phyloP scores from a whole-genome alignment of 2,329 filamentous ascomycete genomes.

The Eutypella sp. region DNA sequence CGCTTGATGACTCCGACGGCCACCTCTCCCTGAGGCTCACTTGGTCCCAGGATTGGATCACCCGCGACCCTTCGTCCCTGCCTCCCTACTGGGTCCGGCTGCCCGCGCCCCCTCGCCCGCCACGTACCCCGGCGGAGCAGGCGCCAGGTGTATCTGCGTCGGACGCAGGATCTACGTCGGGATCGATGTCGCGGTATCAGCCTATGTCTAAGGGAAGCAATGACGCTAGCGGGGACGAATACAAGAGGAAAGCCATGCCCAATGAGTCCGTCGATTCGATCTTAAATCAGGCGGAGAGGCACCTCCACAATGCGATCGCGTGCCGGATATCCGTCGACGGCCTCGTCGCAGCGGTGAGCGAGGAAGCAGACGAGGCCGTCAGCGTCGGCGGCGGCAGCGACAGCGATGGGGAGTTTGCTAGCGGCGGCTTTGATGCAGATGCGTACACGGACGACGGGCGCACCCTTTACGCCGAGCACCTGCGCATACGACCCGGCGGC shows the following conservation, averaged over 20 bases:
- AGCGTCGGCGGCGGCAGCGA: neutral
- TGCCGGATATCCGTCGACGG: slow-evolving; percentile 47
- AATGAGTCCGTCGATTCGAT: slow-evolving; percentile 32
- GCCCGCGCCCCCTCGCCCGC: slow-evolving; percentile 18
- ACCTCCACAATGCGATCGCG: slow-evolving; percentile 29
- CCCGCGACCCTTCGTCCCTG: slow-evolving; percentile 44
- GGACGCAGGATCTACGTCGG: too few relatives aligned
- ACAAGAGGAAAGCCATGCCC: slow-evolving; percentile 8
- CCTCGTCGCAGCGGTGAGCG: slow-evolving; percentile 39
- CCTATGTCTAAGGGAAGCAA: too few relatives aligned
- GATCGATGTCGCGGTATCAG: too few relatives aligned
- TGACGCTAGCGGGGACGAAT: slow-evolving; percentile 4
- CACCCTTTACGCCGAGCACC: slow-evolving; percentile 42
- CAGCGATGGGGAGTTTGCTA: too few relatives aligned
- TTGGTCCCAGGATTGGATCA: slow-evolving; percentile 53
- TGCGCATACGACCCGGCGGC: slow-evolving; percentile 25
- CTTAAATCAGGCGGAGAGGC: slow-evolving; percentile 24
- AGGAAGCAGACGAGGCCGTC: slow-evolving; percentile 21
- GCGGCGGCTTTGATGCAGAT: neutral
- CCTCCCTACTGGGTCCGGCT: slow-evolving; percentile 57
- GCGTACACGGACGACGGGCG: slow-evolving; percentile 22
- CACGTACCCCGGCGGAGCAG: slow-evolving; percentile 9
- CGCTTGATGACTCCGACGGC: slow-evolving; percentile 56
- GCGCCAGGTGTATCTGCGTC: slow-evolving; percentile 1
- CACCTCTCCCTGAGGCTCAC: slow-evolving; percentile 51